Evolutionary conservation across 2,329 filamentous ascomycete genomes (phyloP).

Genomic region (Pseudonectria buxi): DNA sequence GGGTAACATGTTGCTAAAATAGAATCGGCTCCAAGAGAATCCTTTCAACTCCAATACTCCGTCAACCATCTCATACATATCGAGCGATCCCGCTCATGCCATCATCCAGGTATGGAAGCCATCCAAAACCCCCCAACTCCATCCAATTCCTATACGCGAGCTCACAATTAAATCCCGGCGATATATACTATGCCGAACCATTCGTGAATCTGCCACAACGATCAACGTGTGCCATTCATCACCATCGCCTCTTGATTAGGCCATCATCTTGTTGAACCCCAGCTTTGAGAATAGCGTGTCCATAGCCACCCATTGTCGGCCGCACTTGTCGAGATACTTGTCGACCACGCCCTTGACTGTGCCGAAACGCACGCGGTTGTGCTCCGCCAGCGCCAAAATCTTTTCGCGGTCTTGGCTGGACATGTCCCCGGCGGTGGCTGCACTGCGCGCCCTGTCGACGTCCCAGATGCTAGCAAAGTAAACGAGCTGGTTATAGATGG

Average conservation of each 20-base stretch:
- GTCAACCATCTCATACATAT: neutral
- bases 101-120: constrained; percentile 3
- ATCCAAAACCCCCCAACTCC: constrained; percentile 5
- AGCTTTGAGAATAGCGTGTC: constrained; percentile 72
- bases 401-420: constrained; percentile 53
- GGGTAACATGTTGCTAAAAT: neutral
- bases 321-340: constrained; percentile 80
- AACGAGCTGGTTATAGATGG: constrained; percentile 88
- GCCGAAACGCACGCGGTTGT: constrained; percentile 73
- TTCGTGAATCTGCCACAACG: neutral
- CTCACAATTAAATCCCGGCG: neutral
- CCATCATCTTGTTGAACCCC: constrained; percentile 40
- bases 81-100: neutral
- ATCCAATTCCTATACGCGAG: neutral
- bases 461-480: constrained; percentile 85
- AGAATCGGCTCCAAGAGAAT: neutral
- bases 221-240: neutral
- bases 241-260: neutral
- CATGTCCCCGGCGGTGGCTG: constrained; percentile 40
- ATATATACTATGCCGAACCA: neutral
- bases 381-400: constrained; percentile 65
- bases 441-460: constrained; percentile 67
- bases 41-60: constrained; percentile 7
- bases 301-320: constrained; percentile 90
- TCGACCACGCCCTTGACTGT: constrained; percentile 74